phyloP scores from a whole-genome alignment of 108 stramenopile species.

The Cyclotella choctawhatcheeana region DNA sequence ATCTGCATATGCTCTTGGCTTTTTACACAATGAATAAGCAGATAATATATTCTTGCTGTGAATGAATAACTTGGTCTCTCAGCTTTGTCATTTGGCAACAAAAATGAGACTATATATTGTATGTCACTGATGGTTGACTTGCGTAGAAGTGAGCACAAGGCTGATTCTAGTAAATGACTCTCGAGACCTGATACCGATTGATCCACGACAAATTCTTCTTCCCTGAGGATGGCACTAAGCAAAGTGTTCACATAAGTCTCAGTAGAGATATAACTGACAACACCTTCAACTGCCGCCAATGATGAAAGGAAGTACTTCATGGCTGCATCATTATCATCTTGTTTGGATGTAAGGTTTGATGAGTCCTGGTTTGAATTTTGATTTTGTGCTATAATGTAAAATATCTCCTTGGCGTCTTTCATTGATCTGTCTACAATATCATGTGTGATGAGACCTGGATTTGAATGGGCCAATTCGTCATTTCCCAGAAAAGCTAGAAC shows the following conservation, averaged over 20 bases:
- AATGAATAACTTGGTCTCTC: constrained; percentile 17
- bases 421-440: too few species aligned
- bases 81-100: neutral
- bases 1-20: constrained; percentile 35
- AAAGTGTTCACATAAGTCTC: constrained; percentile 16
- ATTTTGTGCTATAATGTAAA: constrained; percentile 11
- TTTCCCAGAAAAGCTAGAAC: constrained; percentile 31
- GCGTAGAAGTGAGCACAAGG: constrained; percentile 45
- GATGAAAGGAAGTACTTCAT: constrained; percentile 42
- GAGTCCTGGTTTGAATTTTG: constrained; percentile 6
- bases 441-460: too few species aligned
- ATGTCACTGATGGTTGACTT: constrained; percentile 14
- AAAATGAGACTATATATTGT: constrained; percentile 3
- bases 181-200: too few species aligned
- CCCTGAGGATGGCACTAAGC: constrained; percentile 17
- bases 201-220: too few species aligned
- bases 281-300: constrained; percentile 16
- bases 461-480: neutral
- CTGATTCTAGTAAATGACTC: constrained; percentile 34
- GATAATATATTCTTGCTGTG: constrained; percentile 27
- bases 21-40: constrained; percentile 36
- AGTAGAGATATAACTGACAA: constrained; percentile 14
- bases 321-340: constrained; percentile 19
- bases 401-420: constrained; percentile 8
- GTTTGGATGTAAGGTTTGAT: too few species aligned